Evolutionary conservation across 495 filamentous ascomycete species (phyloP), one percentile per base, ranked within the genome.

Genomic region (Glarea lozoyensis): DNA sequence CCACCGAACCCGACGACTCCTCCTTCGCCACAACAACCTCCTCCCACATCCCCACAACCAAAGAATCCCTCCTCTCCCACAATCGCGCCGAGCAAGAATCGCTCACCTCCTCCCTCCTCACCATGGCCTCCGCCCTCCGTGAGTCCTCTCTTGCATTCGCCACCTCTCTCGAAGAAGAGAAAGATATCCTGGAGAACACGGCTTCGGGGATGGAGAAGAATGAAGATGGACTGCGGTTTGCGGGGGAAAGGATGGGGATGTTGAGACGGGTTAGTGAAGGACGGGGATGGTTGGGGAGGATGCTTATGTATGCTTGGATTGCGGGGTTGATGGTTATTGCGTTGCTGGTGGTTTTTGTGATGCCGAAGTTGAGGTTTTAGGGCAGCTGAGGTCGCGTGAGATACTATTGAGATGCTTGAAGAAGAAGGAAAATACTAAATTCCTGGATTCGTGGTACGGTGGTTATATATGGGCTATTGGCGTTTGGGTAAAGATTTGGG

Each of bases 301-400:
- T 94, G 68, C 68, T 85, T 70, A 66, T 94, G 38, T 94, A 93
- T 71, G 80, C 68, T 11, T 81, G 81, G 70, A 88, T 95, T 36
- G 81, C 78, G 40, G 86, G 77, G 39, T 49, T 94, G 52, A 86
- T 84, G 77, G 55, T 92, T 12, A 60, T 82, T 29, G 73, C 85
- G 2, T 60, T 94, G 12, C 47, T 86, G 57, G 59, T 95, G 46
- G 86, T 94, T 1, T 86, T 80, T 65, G 70, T 90, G 43, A 62
- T 82, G 53, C 88, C 88, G 10, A 95, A 94, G 71, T 60, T 94
- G 55, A 67, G 88, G 61, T 92, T 94, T 59, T 94, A 45, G 38
- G n/a, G n/a, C n/a, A n/a, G n/a, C n/a, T n/a, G n/a, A n/a, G n/a
- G n/a, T n/a, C n/a, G n/a, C n/a, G n/a, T n/a, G n/a, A n/a, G n/a